Conservation (phyloP, 2,329 filamentous ascomycete species). For the Fusarium acutatum region DNA sequence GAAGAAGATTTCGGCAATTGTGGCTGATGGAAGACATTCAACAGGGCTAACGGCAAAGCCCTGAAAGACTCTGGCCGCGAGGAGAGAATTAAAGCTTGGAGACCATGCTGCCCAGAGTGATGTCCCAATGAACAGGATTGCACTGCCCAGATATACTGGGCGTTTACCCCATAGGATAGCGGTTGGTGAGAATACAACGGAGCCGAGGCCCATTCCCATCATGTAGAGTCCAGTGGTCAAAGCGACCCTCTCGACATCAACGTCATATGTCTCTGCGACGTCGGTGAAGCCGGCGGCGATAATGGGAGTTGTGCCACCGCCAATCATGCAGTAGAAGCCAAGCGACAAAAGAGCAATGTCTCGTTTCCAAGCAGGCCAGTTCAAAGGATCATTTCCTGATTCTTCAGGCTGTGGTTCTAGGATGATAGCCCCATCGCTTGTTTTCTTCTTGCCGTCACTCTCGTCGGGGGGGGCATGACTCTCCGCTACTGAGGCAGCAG, state of each 20-base stretch:
- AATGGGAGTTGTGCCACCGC: constrained; percentile 90
- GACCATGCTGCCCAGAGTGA: constrained; percentile 89
- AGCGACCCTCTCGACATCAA: constrained; percentile 77
- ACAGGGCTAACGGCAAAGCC: constrained; percentile 89
- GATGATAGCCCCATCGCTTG: constrained; percentile 82
- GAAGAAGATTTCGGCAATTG: constrained; percentile 96
- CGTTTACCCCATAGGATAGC: constrained; percentile 92
- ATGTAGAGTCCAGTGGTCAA: constrained; percentile 93
- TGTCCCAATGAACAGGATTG: constrained; percentile 78
- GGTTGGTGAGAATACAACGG: constrained; percentile 85
- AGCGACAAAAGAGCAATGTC: constrained; percentile 82
- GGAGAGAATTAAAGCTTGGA: constrained; percentile 79
- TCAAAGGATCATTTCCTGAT: constrained; percentile 87
- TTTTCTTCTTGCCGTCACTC: constrained; percentile 72
- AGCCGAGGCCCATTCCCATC: constrained; percentile 89
- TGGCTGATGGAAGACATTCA: constrained; percentile 91
- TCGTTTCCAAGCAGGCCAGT: constrained; percentile 86
- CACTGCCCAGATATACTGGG: constrained; percentile 83
- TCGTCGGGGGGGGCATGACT: constrained; percentile 19
- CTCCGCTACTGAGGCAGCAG: constrained; percentile 1
- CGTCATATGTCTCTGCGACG: constrained; percentile 71
- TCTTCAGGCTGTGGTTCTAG: constrained; percentile 93
- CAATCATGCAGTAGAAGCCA: constrained; percentile 92
- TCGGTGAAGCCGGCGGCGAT: constrained; percentile 89
- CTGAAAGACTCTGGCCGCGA: constrained; percentile 85